Evolutionary conservation across 306 rosid species (phyloP), one percentile per base, ranked within the genome.

Genomic region (Glycyrrhiza uralensis): DNA sequence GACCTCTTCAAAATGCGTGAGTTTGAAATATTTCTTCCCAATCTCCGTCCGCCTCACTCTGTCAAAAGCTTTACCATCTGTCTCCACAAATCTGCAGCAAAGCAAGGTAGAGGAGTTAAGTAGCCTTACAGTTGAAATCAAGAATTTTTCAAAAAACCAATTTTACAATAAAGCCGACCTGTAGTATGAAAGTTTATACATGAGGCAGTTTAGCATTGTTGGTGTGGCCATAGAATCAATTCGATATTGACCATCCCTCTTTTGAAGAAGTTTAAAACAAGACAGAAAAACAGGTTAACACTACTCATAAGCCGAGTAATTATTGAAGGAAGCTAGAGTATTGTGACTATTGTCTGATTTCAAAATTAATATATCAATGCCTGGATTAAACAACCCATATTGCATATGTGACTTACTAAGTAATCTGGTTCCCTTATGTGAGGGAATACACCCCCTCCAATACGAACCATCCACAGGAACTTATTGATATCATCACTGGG

Each of bases 381-480:
- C 54, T 41, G 29, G 70, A 59, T 71, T 50, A 42, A 79, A 68
- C 8, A 50, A 18, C 14, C 56, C 32, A 52, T 24, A 49, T 36
- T 58, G 58, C 23, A 39, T 19, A 26, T 17, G 29, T 29, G 33
- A 82, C 96, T 88, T 82, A 95, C 99, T 24, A 95, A 78, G 82
- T 91, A 95, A 81, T 95, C 99, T 0, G 97, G 89, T 81, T 95
- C 99, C 80, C 64, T 95, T 71, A 95, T 95, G 86, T 95, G 99
- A 76, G 99, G 99, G 81, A 91, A 95, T 72, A 95, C 99, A 51
- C 99, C 99, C 36, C 99, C 99, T 74, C 99, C 99, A 7, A 95
- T 95, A 1, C 99, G 97, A 67, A 95, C 99, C 99, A 95, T 95
- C 99, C 99, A 95, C 71, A 95, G 81, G 87, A 95, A 95, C 89